These are phyloP conservation scores for Cladorrhinum sp. DNA, from an alignment of 2,329 filamentous ascomycete genomes.

Conservation along the genomic window DNA sequence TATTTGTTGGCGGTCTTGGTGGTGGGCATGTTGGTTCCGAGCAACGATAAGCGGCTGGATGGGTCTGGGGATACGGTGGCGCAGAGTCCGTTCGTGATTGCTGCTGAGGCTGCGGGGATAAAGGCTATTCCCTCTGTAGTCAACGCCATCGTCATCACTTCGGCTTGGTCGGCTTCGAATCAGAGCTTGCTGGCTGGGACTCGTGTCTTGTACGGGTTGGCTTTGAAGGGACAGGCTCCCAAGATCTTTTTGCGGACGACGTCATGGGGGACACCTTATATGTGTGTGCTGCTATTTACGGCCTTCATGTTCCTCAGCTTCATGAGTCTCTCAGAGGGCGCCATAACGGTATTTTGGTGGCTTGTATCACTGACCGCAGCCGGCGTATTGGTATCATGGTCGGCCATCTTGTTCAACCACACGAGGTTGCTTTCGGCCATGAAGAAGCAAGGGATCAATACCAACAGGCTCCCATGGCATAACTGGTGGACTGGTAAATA, in stretches of 20 bases:
- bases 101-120: constrained; percentile 64
- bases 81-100: constrained; percentile 67
- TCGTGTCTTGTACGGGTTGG: constrained; percentile 57
- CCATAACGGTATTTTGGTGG: constrained; percentile 65
- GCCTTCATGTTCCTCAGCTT: constrained; percentile 57
- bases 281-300: constrained; percentile 52
- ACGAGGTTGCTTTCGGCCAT: constrained; percentile 54
- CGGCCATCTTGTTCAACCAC: constrained; percentile 56
- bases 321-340: constrained; percentile 54
- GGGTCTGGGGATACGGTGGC: constrained; percentile 43
- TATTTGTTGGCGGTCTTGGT: constrained; percentile 53
- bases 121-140: constrained; percentile 66
- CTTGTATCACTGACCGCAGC: constrained; percentile 59
- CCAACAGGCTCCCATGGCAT: constrained; percentile 55
- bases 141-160: constrained; percentile 73
- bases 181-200: constrained; percentile 60
- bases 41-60: constrained; percentile 47
- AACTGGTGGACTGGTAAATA: constrained; percentile 59
- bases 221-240: constrained; percentile 57
- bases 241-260: constrained; percentile 53
- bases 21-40: constrained; percentile 59
- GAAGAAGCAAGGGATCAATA: constrained; percentile 51
- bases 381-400: constrained; percentile 63
- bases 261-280: constrained; percentile 53
- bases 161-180: constrained; percentile 67